Evolutionary conservation across 2,329 filamentous ascomycete genomes (phyloP), one percentile per base, ranked within the genome.

Genomic region (Cladorrhinum sp.): DNA sequence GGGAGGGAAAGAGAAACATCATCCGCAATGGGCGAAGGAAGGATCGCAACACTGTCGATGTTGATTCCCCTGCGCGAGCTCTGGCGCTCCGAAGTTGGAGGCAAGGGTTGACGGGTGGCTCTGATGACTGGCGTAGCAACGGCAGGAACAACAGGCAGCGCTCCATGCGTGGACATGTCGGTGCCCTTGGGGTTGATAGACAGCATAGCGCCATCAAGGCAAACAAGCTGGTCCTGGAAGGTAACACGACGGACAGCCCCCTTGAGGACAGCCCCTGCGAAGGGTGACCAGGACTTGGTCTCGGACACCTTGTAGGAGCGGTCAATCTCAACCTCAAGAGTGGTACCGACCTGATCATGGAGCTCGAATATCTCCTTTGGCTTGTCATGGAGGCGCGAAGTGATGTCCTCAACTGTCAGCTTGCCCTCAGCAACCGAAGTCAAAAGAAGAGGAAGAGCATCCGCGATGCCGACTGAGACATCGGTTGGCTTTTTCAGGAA

Each of bases 361-460:
- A 93, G 82, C 77, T 93, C 89, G 67, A 93, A 93, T 68, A 93
- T 92, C 71, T 84, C 83, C 77, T 89, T 90, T 2, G 90, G 90
- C 72, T 92, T 92, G 70, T 91, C 87, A 72, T 92, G 89, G 51
- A 93, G 81, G 48, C 88, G 85, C 58, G 76, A 72, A 71, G 85
- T 88, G 72, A 93, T 82, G 70, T 93, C 89, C 29, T 92, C 88
- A 36, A 92, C 75, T 2, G 87, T 90, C 68, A 93, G 75, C 69
- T 81, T 87, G 63, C 89, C 89, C 71, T 92, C 88, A 3, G 86
- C 79, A 55, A 92, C 89, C 55, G 90, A 90, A 16, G 88, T 91
- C 68, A 93, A 81, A 58, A 93, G 81, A 27, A 93, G 79, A 45
- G 90, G 90, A 59, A 93, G 78, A 41, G 88, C 83, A 71, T 93